Percentiles rank a stretch among this genome's conserved stretches.
phyloP scores from a whole-genome alignment of 768 basidiomycete genomes.

The Mycena kentingensis region DNA sequence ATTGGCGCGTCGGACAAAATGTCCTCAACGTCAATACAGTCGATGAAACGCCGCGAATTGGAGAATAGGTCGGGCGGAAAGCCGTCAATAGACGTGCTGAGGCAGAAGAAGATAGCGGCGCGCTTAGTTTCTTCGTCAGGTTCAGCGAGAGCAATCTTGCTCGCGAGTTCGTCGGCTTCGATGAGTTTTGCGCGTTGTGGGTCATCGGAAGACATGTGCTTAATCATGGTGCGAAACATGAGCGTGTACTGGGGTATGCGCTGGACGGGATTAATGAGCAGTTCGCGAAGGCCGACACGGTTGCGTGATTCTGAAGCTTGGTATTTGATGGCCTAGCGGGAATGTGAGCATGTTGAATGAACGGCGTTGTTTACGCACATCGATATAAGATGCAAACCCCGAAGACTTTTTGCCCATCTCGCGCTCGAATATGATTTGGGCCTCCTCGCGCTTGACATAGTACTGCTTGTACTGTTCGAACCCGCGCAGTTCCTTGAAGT shows the following conservation, averaged over 20 bases:
- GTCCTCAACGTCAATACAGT: constrained; percentile 94
- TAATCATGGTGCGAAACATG: constrained; percentile 89
- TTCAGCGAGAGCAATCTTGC: constrained; percentile 89
- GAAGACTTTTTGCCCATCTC: constrained; percentile 80
- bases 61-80: constrained; percentile 93
- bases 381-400: constrained; percentile 83
- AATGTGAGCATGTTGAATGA: constrained; percentile 10
- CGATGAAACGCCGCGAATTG: constrained; percentile 83
- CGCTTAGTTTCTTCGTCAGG: constrained; percentile 90
- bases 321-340: constrained; percentile 79
- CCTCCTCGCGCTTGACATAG: constrained; percentile 91
- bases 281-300: constrained; percentile 85
- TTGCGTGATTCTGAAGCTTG: constrained; percentile 71
- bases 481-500: constrained; percentile 81
- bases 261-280: constrained; percentile 96
- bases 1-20: constrained; percentile 52
- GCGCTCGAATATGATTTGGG: constrained; percentile 82
- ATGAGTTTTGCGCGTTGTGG: constrained; percentile 74
- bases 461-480: constrained; percentile 93
- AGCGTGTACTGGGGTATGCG: constrained; percentile 94
- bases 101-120: constrained; percentile 84
- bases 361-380: constrained; percentile 53
- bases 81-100: constrained; percentile 82
- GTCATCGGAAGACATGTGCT: constrained; percentile 80
- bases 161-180: constrained; percentile 86